A percentile compares a stretch with the other conserved stretches of the same genome.
These are phyloP conservation scores for Aspergillus clavatus DNA, from an alignment of 2,329 filamentous ascomycete genomes.

Conservation along the genomic window DNA sequence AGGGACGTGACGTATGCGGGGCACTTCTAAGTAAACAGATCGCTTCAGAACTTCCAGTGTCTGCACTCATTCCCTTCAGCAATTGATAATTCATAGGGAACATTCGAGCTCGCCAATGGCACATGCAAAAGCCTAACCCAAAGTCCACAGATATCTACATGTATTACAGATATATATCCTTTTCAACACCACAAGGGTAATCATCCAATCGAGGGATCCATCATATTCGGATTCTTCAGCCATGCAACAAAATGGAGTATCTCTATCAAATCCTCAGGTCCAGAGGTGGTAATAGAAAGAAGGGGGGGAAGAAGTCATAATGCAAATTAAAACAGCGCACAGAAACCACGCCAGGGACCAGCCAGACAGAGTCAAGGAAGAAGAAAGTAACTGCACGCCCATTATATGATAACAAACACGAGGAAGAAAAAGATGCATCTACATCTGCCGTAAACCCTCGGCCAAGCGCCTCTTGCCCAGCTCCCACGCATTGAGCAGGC, in stretches of 20 bases:
- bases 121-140: background rate
- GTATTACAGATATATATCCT: background rate
- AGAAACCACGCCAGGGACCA: conserved; percentile 34
- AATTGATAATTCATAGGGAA: no score
- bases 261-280: conserved; percentile 22
- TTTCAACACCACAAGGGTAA: background rate
- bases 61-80: conserved; percentile 6
- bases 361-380: conserved; percentile 29
- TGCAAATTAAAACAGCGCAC: conserved; percentile 19
- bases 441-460: conserved; percentile 71
- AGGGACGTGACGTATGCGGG: conserved; percentile 36
- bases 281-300: conserved; percentile 8
- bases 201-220: background rate
- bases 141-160: background rate
- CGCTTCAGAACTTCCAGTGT: conserved; percentile 4
- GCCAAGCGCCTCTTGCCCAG: conserved; percentile 88
- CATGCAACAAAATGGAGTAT: conserved; percentile 10
- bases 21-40: conserved; percentile 17
- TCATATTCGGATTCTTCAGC: background rate
- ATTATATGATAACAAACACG: conserved; percentile 9
- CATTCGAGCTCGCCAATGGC: background rate
- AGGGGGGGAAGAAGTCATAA: conserved; percentile 14
- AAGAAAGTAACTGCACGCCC: conserved; percentile 14
- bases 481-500: conserved; percentile 88
- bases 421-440: conserved; percentile 17